Conservation (phyloP, 208 protist species). For the Leishmania tarentolae region DNA sequence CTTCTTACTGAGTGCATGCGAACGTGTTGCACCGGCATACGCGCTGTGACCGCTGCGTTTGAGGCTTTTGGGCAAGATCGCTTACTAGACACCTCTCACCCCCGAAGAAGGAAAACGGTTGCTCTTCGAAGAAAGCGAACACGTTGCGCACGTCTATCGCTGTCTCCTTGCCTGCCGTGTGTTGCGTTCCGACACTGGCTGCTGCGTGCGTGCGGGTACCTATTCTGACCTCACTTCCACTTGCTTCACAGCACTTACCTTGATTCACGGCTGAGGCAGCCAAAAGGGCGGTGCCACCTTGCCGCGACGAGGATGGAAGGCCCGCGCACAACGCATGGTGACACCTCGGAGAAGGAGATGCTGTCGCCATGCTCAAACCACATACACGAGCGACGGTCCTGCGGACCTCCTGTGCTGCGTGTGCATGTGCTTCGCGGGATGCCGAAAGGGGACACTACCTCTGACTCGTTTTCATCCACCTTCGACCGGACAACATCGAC, state of each 20-base stretch:
- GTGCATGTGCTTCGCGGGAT: slow-evolving; percentile 21
- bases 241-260: not conserved
- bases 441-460: not conserved
- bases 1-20: not conserved
- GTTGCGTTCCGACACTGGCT: not conserved
- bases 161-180: not conserved
- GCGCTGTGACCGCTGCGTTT: not conserved
- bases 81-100: not conserved
- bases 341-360: slow-evolving; percentile 9
- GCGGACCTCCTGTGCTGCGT: slow-evolving; percentile 11
- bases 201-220: not conserved
- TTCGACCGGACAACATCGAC: not conserved
- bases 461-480: not conserved
- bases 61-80: not conserved
- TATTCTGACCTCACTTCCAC: not conserved
- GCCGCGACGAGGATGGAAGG: not conserved
- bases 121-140: not conserved
- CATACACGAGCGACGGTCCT: not conserved
- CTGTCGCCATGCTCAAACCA: not conserved
- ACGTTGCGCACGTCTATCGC: not conserved
- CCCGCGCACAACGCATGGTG: not conserved
- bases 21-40: not conserved
- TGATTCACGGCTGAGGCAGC: not conserved
- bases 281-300: not conserved
- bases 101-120: no score